These are phyloP conservation scores for Zymoseptoria crescenta DNA, from an alignment of 2,329 filamentous ascomycete genomes.

Conservation along the genomic window DNA sequence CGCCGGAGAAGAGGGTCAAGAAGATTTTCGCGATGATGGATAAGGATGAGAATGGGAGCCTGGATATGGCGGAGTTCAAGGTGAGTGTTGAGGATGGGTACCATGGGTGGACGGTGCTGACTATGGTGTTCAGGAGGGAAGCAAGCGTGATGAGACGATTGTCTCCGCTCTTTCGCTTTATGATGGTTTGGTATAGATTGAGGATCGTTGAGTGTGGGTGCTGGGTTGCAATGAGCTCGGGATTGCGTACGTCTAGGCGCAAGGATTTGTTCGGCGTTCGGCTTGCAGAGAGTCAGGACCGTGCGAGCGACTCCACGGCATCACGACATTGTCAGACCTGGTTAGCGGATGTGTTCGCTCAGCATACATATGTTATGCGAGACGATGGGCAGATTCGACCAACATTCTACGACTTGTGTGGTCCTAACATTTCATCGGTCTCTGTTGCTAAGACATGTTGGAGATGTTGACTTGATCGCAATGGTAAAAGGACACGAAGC, in stretches of 20 bases:
- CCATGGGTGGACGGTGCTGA: slow-evolving; percentile 7
- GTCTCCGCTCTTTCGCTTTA: slow-evolving; percentile 94
- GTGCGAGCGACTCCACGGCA: background rate
- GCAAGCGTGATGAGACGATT: slow-evolving; percentile 97
- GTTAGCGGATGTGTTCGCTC: background rate
- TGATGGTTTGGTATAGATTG: slow-evolving; percentile 66
- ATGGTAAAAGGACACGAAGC: too few relatives aligned
- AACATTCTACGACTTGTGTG: background rate
- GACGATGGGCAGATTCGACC: background rate
- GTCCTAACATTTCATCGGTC: too few relatives aligned
- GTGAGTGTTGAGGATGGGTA: slow-evolving; percentile 9
- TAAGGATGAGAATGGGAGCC: slow-evolving; percentile 96
- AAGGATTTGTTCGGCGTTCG: background rate
- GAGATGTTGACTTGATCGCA: too few relatives aligned
- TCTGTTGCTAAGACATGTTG: too few relatives aligned
- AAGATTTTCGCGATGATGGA: slow-evolving; percentile 99
- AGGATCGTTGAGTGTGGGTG: background rate
- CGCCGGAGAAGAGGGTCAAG: slow-evolving; percentile 91
- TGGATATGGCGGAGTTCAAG: slow-evolving; percentile 98
- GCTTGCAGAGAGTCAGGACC: background rate
- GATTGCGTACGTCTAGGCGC: background rate
- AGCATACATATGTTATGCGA: background rate
- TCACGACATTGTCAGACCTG: background rate
- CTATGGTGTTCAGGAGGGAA: slow-evolving; percentile 57
- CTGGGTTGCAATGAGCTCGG: background rate